phyloP scores from a whole-genome alignment of 371 early-diverging fungal genomes.

The Parasitella parasitica region DNA sequence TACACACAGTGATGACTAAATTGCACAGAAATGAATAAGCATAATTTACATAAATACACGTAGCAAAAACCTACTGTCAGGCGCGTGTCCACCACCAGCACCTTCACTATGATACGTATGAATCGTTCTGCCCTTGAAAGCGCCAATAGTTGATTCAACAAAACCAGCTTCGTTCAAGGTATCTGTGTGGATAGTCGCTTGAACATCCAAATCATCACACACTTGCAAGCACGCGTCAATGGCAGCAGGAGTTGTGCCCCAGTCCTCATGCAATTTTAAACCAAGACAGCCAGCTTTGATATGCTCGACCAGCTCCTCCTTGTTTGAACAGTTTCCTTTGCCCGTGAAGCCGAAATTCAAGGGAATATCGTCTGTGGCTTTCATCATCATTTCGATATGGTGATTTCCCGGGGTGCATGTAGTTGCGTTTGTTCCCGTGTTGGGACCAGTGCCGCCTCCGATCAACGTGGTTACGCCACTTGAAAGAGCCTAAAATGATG shows the following conservation, averaged over 20 bases:
- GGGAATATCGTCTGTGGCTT: constrained; percentile 84
- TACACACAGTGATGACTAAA: constrained; percentile 76
- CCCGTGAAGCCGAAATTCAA: constrained; percentile 93
- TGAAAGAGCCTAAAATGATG: constrained; percentile 62
- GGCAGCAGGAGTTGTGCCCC: constrained; percentile 92
- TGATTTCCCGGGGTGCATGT: constrained; percentile 87
- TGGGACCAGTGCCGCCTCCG: constrained; percentile 95
- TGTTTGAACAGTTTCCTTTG: constrained; percentile 80
- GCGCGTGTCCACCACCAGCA: constrained; percentile 95
- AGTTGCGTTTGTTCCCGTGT: constrained; percentile 92
- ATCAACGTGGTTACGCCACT: constrained; percentile 89
- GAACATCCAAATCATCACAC: constrained; percentile 89
- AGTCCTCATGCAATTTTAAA: constrained; percentile 93
- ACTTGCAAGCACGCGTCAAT: constrained; percentile 86
- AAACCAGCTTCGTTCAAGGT: constrained; percentile 94
- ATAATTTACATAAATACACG: background rate
- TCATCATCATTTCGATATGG: constrained; percentile 85
- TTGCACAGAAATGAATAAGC: background rate
- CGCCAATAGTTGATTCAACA: constrained; percentile 85
- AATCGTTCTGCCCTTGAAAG: constrained; percentile 87
- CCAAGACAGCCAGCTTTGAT: constrained; percentile 88
- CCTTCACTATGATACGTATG: constrained; percentile 96
- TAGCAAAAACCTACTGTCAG: constrained; percentile 59
- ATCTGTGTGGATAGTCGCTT: constrained; percentile 84
- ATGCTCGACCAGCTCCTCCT: constrained; percentile 74